Evolutionary conservation across 177 flowering plant species (phyloP), one percentile per base, ranked within the genome.

Genomic region (Tripterygium wilfordii): DNA sequence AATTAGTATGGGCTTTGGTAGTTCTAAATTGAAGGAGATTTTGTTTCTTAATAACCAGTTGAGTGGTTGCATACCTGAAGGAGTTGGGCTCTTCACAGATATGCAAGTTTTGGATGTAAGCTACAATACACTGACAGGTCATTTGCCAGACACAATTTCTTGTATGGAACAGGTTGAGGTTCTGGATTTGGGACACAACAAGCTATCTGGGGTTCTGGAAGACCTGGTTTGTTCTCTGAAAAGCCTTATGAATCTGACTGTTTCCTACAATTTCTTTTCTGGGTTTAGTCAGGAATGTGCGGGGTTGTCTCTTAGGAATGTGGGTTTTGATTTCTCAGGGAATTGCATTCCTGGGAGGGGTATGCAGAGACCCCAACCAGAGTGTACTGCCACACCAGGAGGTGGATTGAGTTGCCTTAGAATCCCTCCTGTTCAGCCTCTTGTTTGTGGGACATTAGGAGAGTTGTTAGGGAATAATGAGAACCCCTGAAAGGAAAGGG

Each of bases 11-110:
- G 88, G 87, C 3, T 74, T 71, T 66, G 69, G 68, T 74, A 75
- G 81, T 49, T 40, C 83, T 10, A 52, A 44, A 20, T 18, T 91
- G 4, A 91, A 77, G 61, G 98, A 91, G 65, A 70, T 91, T 13
- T 50, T 91, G 58, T 75, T 91, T 37, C 51, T 83, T 3, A 91
- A 91, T 48, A 88, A 91, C 60, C 82, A 75, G 53, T 54, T 91
- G 27, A 79, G 86, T 5, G 96, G 98, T 1, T 88, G 96, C 68
- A 71, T 91, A 14, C 96, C 98, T 7, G 70, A 85, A 42, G 92
- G 90, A 3, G 62, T 85, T 35, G 98, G 96, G 53, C 36, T 79
- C 12, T 67, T 83, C 48, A 22, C 71, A 8, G 78, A 71, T 24
- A 54, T 88, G 52, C 67, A 83, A 49, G 88, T 91, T 4, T 55